Base-by-base conservation (phyloP, 176 grass and related monocot genomes). In the Areca catechu region DNA sequence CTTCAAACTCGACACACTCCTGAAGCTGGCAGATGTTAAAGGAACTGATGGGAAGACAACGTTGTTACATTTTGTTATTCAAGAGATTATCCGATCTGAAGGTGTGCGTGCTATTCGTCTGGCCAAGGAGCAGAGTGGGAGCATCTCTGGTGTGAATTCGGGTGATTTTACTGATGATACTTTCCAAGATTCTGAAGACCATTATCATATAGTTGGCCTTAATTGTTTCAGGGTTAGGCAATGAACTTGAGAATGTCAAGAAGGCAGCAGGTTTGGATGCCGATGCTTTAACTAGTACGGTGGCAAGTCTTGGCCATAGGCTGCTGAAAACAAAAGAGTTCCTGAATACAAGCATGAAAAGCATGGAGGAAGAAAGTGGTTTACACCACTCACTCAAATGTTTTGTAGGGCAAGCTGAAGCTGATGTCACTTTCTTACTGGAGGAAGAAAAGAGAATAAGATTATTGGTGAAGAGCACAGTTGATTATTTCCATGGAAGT, bases 31-130 rank as follows among this genome's bases (percentile, higher is more conserved):
- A 48, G 93, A 92, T 50, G 69, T 98, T 56, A 89, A 92, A 79
- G 93, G 84, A 73, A 66, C 66, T 77, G 84, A 92, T 47, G 83
- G 83, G 54, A 98, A 92, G 77, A 98, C 88, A 69, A 98, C 78
- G 57, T 66, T 98, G 18, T 59, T 98, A 47, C 87, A 92, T 92
- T 84, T 89, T 82, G 78, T 98, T 53, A 74, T 92, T 71, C 65
- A 82, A 85, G 80, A 98, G 73, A 92, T 85, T 25, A 80, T 80
- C 16, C 76, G 78, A 58, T 82, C 78, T 54, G 93, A 92, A 88
- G 93, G 87, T n/a, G 54, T 75, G 51, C 84, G 76, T 37, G 66
- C 83, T 62, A 78, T 70, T 48, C 63, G 78, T 27, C 15, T 73
- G 56, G 68, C 75, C 30, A 82, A 71, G 56, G 64, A 90, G 56